Evolutionary conservation across 768 basidiomycete species (phyloP).

Genomic region (Lanmaoa rubissima): DNA sequence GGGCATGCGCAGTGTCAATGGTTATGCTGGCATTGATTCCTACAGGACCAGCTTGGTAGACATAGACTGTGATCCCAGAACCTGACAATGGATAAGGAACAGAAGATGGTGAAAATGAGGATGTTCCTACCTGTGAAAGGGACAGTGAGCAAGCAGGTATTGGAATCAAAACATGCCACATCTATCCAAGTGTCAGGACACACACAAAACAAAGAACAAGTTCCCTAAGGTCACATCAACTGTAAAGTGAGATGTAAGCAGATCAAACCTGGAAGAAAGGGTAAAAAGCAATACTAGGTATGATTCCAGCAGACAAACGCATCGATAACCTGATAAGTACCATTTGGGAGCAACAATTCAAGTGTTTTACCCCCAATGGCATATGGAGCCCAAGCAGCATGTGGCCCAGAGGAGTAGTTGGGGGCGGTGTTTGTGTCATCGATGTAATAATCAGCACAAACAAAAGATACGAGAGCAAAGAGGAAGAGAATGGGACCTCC

Average conservation of each 20-base stretch:
- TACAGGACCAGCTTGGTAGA: slow-evolving; percentile 24
- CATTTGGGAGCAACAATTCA: slow-evolving; percentile 18
- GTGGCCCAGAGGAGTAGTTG: slow-evolving; percentile 22
- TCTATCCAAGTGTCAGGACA: slow-evolving; percentile 10
- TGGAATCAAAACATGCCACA: slow-evolving; percentile 19
- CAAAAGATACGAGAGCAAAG: slow-evolving; percentile 1
- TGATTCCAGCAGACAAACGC: slow-evolving; percentile 25
- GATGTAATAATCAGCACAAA: slow-evolving; percentile 22
- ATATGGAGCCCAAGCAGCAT: slow-evolving; percentile 24
- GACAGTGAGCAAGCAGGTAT: slow-evolving; percentile 17
- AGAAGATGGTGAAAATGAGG: not conserved
- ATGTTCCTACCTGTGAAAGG: slow-evolving; percentile 24
- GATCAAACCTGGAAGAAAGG: not conserved
- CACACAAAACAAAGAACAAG: not conserved
- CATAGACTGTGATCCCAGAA: slow-evolving; percentile 24
- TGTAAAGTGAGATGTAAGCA: slow-evolving; percentile 4
- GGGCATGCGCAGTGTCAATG: slow-evolving; percentile 9
- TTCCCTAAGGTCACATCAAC: slow-evolving; percentile 16
- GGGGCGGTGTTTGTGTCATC: slow-evolving; percentile 26
- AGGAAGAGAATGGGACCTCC: not conserved
- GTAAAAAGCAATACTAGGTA: slow-evolving; percentile 18
- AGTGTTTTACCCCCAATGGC: slow-evolving; percentile 10
- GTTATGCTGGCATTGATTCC: slow-evolving; percentile 25
- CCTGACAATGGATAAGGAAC: slow-evolving; percentile 9
- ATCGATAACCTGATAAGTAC: slow-evolving; percentile 20